Base-by-base conservation (phyloP, 1,284 basidiomycete genomes). In the Cryptococcus floricola region DNA sequence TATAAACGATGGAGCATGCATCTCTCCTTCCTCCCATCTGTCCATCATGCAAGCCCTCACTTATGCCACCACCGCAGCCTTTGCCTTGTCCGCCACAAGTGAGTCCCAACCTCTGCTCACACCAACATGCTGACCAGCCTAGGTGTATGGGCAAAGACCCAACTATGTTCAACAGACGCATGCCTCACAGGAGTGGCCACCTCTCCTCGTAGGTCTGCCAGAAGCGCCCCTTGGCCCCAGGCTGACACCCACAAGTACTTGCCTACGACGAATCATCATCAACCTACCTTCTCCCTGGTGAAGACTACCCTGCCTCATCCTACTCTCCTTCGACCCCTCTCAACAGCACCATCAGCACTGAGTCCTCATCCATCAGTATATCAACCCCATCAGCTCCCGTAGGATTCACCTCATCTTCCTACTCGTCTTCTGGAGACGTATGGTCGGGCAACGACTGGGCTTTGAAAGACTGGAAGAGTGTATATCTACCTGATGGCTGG, bases 401-500 rank as follows among this genome's bases (percentile, higher is more conserved):
- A 10, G 48, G 61, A 5, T 73, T 68, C 51, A 28, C 48, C 1
- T 34, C 37, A 1, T 23, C 38, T 0, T 14, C 28, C 12, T 71
- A 69, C 48, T n/a, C 41, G 12, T 64, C 65, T 4, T 18, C 16
- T 16, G 31, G 51, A 0, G 39, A 43, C 5, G 12, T 43, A 37
- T 59, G 53, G 52, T 37, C 37, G 25, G 52, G 25, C n/a, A 49
- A 50, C 2, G 44, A 34, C 16, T 65, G 64, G 63, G 27, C 27
- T 9, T 14, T 41, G 13, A 37, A 41, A 7, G 48, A 47, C 9
- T 68, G 65, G 69, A 56, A 54, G 39, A 67, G 64, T 39, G 48
- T 62, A 3, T 71, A 56, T 43, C 50, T 75, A 3, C 69, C 73
- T 0, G 50, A 56, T 6, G 64, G 61, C 0, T 75, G 66, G 65